Conservation (phyloP, 305 asterid genomes). For the Solanum chacoense region DNA sequence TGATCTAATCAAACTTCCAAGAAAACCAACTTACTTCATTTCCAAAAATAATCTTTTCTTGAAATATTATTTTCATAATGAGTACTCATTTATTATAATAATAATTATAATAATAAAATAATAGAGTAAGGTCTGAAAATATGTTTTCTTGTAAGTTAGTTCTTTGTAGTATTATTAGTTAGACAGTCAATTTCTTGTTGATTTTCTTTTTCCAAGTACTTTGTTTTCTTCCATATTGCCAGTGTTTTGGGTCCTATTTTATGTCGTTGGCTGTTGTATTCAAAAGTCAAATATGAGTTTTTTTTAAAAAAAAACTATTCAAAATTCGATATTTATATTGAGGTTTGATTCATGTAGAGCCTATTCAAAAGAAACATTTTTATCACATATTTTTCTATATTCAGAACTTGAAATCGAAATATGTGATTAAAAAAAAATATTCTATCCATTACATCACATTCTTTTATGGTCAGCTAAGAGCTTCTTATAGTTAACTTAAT, state of each 20-base stretch:
- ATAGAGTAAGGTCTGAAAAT: not conserved
- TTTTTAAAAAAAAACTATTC: not conserved
- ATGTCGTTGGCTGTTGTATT: constrained; percentile 34
- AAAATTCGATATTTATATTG: fast-evolving
- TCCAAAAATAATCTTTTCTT: not conserved
- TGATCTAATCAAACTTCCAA: not conserved
- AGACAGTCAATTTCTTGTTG: not conserved
- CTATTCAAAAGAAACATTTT: fast-evolving
- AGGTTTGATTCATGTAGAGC: not conserved
- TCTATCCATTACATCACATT: not conserved
- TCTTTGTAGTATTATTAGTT: constrained; percentile 17
- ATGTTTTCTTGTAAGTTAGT: constrained; percentile 27
- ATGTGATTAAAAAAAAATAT: fast-evolving
- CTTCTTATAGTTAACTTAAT: not conserved
- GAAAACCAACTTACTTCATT: not conserved
- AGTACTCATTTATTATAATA: not conserved
- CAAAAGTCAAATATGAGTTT: constrained; percentile 40
- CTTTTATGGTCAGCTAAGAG: not conserved
- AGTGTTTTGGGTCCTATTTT: constrained; percentile 31
- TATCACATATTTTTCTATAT: not conserved
- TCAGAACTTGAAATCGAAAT: not conserved
- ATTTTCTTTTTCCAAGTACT: not conserved
- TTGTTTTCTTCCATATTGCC: constrained; percentile 28
- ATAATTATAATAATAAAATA: too few species aligned
- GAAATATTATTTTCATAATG: not conserved